Evolutionary conservation across 805 yeast species (phyloP), one percentile per base, ranked within the genome.

Genomic region (Lachancea dasiensis): DNA sequence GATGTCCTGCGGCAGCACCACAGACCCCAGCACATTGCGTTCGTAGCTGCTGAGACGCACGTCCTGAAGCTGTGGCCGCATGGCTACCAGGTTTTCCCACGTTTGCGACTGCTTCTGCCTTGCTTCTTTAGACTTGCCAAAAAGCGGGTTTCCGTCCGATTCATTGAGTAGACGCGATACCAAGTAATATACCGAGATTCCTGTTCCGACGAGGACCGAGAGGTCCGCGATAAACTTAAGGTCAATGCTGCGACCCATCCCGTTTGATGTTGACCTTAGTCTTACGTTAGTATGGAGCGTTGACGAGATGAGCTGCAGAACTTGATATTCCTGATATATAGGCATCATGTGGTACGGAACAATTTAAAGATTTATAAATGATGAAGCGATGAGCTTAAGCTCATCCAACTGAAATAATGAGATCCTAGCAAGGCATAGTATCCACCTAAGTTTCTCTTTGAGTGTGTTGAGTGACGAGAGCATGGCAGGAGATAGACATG

Each of bases 1-100:
- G 29, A 92, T 84, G 41, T 87, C 97, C 2, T 77, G 79, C 0
- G 97, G 95, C 1, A 86, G 74, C 6, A 92, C 80, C 20, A 90
- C 84, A 10, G 83, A 77, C 10, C 82, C 77, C 40, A 92, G 63
- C 2, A 92, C 73, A n/a, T 76, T 67, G 44, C 75, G 74, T 56
- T 92, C 98, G 58, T 92, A 89, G 29, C 73, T 71, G 48, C 77
- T 81, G 7, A 80, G 55, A 25, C 66, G 66, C 38, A 71, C 63
- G 5, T 56, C 67, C 20, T 70, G 64, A 23, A 74, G 46, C 0
- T 66, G 69, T 0, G 97, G 95, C 48, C 81, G 75, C 8, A 70
- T 56, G 14, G 62, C 66, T 41, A 74, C 71, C 21, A 86, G 63
- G 50, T 73, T 75, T 42, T 78, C 74, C 39, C 81, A 58, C 6